These are phyloP conservation scores for Silene coronaria DNA, from an alignment of 179 eudicot genomes.

Conservation along the genomic window DNA sequence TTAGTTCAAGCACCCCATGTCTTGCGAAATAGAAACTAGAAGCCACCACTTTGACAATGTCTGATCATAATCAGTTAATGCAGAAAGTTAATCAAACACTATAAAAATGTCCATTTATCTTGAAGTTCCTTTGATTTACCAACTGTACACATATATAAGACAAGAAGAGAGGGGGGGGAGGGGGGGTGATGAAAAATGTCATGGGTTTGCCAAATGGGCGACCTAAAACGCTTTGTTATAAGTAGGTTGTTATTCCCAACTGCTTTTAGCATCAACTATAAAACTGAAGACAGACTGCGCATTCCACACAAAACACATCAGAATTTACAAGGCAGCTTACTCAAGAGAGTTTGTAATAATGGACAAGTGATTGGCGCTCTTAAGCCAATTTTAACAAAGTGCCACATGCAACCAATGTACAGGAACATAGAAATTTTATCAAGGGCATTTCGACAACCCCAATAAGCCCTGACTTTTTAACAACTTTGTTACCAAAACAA, in stretches of 20 bases:
- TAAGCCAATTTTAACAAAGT: background rate
- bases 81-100: background rate
- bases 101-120: background rate
- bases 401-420: background rate
- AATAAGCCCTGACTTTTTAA: background rate
- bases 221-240: background rate
- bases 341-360: background rate
- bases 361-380: background rate
- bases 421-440: background rate
- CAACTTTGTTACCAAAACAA: slow-evolving; percentile 7
- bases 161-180: no score
- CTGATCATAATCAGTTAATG: background rate
- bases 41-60: background rate
- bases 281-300: background rate
- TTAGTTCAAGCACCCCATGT: background rate
- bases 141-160: background rate
- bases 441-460: background rate
- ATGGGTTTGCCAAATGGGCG: no score
- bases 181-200: no score
- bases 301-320: background rate
- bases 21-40: background rate
- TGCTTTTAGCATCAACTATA: background rate
- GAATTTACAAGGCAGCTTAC: background rate
- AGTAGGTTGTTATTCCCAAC: background rate
- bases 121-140: background rate